Percentiles rank a stretch among this genome's conserved stretches.
phyloP scores from a whole-genome alignment of 768 basidiomycete species.

The Pleurotus platypus region DNA sequence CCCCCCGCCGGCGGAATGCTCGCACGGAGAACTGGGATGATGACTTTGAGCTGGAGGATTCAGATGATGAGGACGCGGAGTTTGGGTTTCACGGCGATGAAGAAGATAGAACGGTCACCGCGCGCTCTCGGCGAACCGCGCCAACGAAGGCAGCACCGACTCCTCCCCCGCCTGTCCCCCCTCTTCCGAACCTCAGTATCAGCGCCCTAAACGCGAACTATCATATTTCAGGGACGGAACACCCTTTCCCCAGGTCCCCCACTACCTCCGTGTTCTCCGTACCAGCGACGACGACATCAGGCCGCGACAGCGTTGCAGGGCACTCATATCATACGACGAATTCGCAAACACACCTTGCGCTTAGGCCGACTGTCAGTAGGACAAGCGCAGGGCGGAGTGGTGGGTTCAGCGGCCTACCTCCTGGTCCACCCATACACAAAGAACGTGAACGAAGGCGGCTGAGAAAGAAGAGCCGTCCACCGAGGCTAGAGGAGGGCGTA shows the following conservation, averaged over 20 bases:
- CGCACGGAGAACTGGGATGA: constrained; percentile 61
- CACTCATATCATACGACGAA: constrained; percentile 25
- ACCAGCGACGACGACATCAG: constrained; percentile 39
- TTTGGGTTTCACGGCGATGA: constrained; percentile 51
- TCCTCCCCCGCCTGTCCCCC: constrained; percentile 23
- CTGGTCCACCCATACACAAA: constrained; percentile 60
- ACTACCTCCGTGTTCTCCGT: constrained; percentile 67
- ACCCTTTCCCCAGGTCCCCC: constrained; percentile 56
- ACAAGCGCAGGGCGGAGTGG: constrained; percentile 26
- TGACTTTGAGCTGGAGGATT: constrained; percentile 48
- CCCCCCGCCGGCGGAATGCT: background rate
- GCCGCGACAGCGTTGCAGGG: constrained; percentile 38
- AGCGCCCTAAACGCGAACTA: constrained; percentile 14
- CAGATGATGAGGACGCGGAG: constrained; percentile 49
- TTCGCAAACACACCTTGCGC: constrained; percentile 28
- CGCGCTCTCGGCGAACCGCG: constrained; percentile 45
- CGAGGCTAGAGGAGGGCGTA: constrained; percentile 29
- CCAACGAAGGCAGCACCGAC: constrained; percentile 33
- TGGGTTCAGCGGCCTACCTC: constrained; percentile 47
- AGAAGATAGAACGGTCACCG: constrained; percentile 73
- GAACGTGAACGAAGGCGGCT: constrained; percentile 58
- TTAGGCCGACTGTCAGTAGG: constrained; percentile 24
- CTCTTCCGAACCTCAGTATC: constrained; percentile 13
- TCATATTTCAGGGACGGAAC: constrained; percentile 8
- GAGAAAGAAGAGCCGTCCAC: constrained; percentile 77